Conservation (phyloP, 768 basidiomycete species). For the Russula brevipes region DNA sequence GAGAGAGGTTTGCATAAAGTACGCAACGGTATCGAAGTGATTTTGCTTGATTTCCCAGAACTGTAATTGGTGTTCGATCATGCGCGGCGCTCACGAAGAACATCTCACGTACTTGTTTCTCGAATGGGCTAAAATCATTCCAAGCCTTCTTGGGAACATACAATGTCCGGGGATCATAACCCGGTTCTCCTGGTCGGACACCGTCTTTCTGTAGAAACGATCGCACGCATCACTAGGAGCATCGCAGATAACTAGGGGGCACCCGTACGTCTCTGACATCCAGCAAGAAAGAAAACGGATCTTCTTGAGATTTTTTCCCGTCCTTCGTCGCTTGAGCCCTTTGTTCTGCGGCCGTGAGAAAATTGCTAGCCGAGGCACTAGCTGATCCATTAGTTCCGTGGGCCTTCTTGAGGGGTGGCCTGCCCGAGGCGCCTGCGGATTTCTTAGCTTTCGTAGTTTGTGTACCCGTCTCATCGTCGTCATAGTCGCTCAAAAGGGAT, state of each 20-base stretch:
- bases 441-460: slow-evolving; percentile 38
- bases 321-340: slow-evolving; percentile 71
- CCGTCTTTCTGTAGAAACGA: slow-evolving; percentile 62
- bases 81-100: not conserved
- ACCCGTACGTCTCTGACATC: slow-evolving; percentile 64
- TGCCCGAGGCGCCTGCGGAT: slow-evolving; percentile 31
- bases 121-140: slow-evolving; percentile 88
- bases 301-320: slow-evolving; percentile 75
- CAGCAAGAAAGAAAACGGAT: slow-evolving; percentile 67
- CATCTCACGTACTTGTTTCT: slow-evolving; percentile 57
- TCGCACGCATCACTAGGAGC: not conserved
- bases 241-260: not conserved
- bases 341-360: slow-evolving; percentile 82
- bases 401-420: slow-evolving; percentile 33
- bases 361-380: slow-evolving; percentile 36
- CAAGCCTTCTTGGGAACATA: slow-evolving; percentile 73
- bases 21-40: slow-evolving; percentile 83
- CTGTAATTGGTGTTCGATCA: slow-evolving; percentile 22
- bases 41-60: slow-evolving; percentile 87
- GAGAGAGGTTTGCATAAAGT: slow-evolving; percentile 25
- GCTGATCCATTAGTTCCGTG: slow-evolving; percentile 27
- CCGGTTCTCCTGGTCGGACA: slow-evolving; percentile 66
- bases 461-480: slow-evolving; percentile 31
- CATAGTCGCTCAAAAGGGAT: slow-evolving; percentile 38
- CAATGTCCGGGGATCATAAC: slow-evolving; percentile 88